Percentiles rank a stretch among this genome's conserved stretches.
Conservation (phyloP, 805 yeast species). For the Candida palmyrensis region DNA sequence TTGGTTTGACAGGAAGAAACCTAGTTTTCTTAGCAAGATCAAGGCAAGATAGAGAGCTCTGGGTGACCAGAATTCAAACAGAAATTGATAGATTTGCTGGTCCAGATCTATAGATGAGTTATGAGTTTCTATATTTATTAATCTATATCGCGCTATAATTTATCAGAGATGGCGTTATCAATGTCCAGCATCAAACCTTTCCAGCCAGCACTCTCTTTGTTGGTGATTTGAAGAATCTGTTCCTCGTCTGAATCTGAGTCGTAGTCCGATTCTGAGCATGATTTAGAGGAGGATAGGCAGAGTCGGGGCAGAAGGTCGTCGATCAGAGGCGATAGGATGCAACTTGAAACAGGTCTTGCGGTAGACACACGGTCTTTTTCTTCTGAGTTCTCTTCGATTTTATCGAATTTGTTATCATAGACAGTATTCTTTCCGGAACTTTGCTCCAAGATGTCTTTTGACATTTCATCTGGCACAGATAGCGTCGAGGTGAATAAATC, state of each 20-base stretch:
- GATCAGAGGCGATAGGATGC: not conserved
- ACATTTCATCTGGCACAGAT: too few species aligned
- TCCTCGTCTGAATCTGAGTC: conserved; percentile 19
- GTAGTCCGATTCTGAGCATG: conserved; percentile 11
- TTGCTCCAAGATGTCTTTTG: too few species aligned
- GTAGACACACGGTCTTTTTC: too few species aligned
- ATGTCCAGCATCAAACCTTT: conserved; percentile 3
- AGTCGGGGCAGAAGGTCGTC: not conserved
- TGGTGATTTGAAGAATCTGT: conserved; percentile 9
- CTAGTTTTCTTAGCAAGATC: conserved; percentile 79
- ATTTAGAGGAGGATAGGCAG: conserved; percentile 3
- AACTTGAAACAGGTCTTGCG: not conserved
- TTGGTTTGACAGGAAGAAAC: conserved; percentile 64
- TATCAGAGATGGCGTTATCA: not conserved
- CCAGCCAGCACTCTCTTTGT: conserved; percentile 3
- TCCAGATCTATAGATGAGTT: not conserved
- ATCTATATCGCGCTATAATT: not conserved
- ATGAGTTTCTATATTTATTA: too few species aligned
- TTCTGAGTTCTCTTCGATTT: not conserved
- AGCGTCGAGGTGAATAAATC: conserved; percentile 33
- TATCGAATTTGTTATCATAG: not conserved
- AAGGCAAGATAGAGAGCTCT: conserved; percentile 73
- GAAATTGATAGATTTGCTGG: conserved; percentile 41
- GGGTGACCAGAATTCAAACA: conserved; percentile 53
- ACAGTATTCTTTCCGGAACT: not conserved